These are phyloP conservation scores for Globisporangium paddicum DNA, from an alignment of 352 stramenopile genomes.

Conservation along the genomic window DNA sequence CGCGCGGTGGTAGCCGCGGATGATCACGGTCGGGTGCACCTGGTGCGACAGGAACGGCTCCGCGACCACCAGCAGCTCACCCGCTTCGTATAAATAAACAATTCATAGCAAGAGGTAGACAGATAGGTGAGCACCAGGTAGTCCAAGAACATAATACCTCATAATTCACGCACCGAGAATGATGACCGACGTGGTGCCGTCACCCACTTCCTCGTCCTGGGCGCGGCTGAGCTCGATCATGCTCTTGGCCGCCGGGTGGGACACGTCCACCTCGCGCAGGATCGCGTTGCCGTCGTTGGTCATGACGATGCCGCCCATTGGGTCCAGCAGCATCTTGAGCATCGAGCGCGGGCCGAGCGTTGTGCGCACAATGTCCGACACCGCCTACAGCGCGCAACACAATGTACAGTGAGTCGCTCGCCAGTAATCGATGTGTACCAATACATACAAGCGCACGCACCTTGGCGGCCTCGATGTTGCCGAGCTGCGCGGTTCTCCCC, in stretches of 20 bases:
- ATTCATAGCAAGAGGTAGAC: neutral
- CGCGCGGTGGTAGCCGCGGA: constrained; percentile 92
- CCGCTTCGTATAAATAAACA: constrained; percentile 46
- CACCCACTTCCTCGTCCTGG: constrained; percentile 99
- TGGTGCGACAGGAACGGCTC: constrained; percentile 96
- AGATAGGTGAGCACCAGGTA: neutral
- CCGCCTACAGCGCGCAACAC: constrained; percentile 61
- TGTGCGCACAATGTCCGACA: constrained; percentile 98
- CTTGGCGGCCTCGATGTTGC: constrained; percentile 98
- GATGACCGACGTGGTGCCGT: constrained; percentile 99
- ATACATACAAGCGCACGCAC: constrained; percentile 9
- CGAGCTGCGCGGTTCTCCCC: constrained; percentile 96
- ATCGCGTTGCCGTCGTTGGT: constrained; percentile 99
- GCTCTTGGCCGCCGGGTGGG: constrained; percentile 97
- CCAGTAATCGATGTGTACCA: neutral
- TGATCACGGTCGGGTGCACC: constrained; percentile 98
- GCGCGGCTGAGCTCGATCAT: constrained; percentile 99
- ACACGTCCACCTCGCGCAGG: constrained; percentile 97
- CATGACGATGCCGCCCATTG: constrained; percentile 99
- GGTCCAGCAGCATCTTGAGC: constrained; percentile 99
- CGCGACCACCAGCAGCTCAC: constrained; percentile 96
- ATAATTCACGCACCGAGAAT: constrained; percentile 93
- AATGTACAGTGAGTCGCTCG: neutral
- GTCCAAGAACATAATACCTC: no score
- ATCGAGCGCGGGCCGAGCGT: constrained; percentile 98